A percentile compares a stretch with the other conserved stretches of the same genome.
These are phyloP conservation scores for Pseudocercospora fijiensis DNA, from an alignment of 2,329 filamentous ascomycete genomes.

Conservation along the genomic window DNA sequence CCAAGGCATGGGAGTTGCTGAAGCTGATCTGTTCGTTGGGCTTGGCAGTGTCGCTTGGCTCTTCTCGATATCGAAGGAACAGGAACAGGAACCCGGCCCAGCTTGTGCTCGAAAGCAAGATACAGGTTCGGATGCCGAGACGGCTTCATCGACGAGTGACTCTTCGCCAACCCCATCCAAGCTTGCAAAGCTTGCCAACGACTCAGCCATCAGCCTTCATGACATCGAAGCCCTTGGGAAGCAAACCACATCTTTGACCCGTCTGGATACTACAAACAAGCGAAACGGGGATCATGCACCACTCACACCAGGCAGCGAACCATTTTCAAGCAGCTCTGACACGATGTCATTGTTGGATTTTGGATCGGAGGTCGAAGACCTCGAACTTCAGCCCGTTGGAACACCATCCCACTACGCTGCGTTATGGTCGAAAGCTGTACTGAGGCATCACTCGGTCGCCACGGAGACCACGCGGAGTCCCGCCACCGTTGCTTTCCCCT, in stretches of 20 bases:
- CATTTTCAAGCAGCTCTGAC: not conserved
- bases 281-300: not conserved
- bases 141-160: not conserved
- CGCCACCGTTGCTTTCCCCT: not conserved
- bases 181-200: slow-evolving; percentile 16
- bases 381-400: not conserved
- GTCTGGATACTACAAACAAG: not conserved
- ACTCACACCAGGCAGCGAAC: not conserved
- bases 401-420: not conserved
- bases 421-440: not conserved
- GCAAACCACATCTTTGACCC: not conserved
- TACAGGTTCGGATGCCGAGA: not conserved
- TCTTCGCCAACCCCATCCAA: slow-evolving; percentile 4
- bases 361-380: not conserved
- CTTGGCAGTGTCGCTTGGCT: slow-evolving; percentile 49
- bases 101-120: no score
- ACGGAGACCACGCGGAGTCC: not conserved
- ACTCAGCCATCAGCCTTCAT: slow-evolving; percentile 22
- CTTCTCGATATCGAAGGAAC: slow-evolving; percentile 40
- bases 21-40: slow-evolving; percentile 37
- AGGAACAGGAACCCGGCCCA: no score
- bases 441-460: not conserved
- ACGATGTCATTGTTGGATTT: not conserved
- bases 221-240: slow-evolving; percentile 5
- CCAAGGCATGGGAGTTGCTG: slow-evolving; percentile 34